Base-by-base conservation (phyloP, 805 yeast species). In the Ogataea degrootiae region DNA sequence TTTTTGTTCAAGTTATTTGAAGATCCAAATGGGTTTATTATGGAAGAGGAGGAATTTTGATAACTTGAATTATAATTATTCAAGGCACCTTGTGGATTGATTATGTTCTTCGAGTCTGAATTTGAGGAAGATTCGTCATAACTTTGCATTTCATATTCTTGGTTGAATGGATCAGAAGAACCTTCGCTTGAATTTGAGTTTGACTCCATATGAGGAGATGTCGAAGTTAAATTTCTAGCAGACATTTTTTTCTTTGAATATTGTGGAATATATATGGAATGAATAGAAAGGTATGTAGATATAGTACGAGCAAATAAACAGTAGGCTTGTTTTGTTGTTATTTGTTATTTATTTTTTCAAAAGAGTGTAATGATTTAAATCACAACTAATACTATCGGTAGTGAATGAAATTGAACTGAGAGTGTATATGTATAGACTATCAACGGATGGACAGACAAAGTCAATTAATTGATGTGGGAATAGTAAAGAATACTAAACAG, bases 141-240 rank as follows among this genome's bases (percentile, higher is more conserved):
- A 42, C 66, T 61, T 43, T 61, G 65, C 45, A 55, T 43, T 48
- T 62, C 68, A 47, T 56, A 63, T n/a, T 60, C 65, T 41, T 59
- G 64, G 45, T 58, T 62, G 53, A 63, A 62, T 15, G 67, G 66
- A 40, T 65, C 62, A 21, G 34, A 37, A 12, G 39, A 23, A 12
- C 57, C 56, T 39, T 57, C 62, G 42, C 61, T 57, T 31, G 61
- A 53, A 42, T 53, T 48, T 6, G 67, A 59, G 39, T 53, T 55
- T 19, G 63, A 57, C 34, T 58, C 68, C 45, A 61, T 50, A 41
- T 62, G 66, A 21, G 70, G 69, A 4, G 70, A 62, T 40, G 60
- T 57, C 4, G 68, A 50, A 12, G 71, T 67, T 39, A 67, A 50
- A 49, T 64, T 66, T 49, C 71, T 60, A 14, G 67, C 54, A 3